Conservation (phyloP, 768 basidiomycete species). For the Pleurotus cornucopiae region DNA sequence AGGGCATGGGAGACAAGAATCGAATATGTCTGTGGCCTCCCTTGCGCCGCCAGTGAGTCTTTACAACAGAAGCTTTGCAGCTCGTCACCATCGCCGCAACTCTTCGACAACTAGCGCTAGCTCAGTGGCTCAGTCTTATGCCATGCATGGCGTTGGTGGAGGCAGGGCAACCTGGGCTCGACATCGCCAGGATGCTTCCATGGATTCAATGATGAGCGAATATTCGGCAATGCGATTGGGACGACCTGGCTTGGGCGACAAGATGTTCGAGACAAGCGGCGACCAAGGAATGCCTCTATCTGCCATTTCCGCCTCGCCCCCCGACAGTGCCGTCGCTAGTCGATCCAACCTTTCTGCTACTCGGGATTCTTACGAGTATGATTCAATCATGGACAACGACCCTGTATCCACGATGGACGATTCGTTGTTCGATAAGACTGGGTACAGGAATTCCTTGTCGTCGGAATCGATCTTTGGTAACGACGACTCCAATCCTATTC, state of each 20-base stretch:
- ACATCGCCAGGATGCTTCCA: conserved; percentile 51
- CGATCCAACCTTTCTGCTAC: conserved; percentile 22
- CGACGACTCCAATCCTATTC: conserved; percentile 31
- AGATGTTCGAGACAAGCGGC: conserved; percentile 69
- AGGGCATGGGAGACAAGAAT: conserved; percentile 60
- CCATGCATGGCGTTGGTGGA: conserved; percentile 46
- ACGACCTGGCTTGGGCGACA: conserved; percentile 77
- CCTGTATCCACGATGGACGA: conserved; percentile 39
- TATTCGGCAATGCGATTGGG: conserved; percentile 53
- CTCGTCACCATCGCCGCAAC: conserved; percentile 37
- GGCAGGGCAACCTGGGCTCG: conserved; percentile 58
- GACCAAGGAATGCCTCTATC: conserved; percentile 52
- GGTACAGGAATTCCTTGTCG: conserved; percentile 43
- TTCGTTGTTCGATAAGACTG: conserved; percentile 63
- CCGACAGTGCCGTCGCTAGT: conserved; percentile 31
- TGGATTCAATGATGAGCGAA: conserved; percentile 66
- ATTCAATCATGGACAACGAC: conserved; percentile 64
- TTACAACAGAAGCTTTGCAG: conserved; percentile 61
- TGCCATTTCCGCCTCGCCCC: conserved; percentile 65
- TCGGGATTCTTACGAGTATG: conserved; percentile 38
- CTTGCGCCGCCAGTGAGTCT: conserved; percentile 66
- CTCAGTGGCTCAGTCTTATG: conserved; percentile 55
- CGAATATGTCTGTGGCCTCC: conserved; percentile 49
- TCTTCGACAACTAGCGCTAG: conserved; percentile 58
- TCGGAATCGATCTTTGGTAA: conserved; percentile 63